Percentiles rank a stretch among this genome's conserved stretches.
These are phyloP conservation scores for Beauveria bassiana DNA, from an alignment of 2,329 filamentous ascomycete genomes.

Conservation along the genomic window DNA sequence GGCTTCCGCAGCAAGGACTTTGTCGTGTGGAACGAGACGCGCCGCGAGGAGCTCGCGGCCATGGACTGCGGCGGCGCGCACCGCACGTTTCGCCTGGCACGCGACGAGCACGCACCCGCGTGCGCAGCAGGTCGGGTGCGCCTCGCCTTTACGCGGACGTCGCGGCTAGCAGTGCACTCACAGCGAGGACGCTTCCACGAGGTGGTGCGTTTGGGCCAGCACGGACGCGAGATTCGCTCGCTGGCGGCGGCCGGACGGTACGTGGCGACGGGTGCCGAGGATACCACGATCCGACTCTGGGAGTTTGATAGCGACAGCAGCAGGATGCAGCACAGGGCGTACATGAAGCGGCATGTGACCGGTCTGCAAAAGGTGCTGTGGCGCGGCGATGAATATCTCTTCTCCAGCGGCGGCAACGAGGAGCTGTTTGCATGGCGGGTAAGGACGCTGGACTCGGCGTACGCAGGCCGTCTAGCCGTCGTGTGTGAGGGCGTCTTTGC, in stretches of 20 bases:
- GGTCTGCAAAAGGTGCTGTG: slow-evolving; percentile 78
- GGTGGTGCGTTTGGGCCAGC: slow-evolving; percentile 60
- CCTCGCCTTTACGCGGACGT: slow-evolving; percentile 70
- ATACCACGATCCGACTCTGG: slow-evolving; percentile 66
- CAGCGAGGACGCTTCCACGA: slow-evolving; percentile 29
- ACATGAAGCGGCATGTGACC: slow-evolving; percentile 69
- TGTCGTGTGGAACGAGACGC: slow-evolving; percentile 70
- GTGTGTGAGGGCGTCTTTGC: slow-evolving; percentile 48
- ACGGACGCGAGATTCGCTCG: slow-evolving; percentile 76
- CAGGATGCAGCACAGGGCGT: slow-evolving; percentile 45
- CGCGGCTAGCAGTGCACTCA: slow-evolving; percentile 40
- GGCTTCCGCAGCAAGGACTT: slow-evolving; percentile 78
- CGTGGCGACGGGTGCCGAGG: slow-evolving; percentile 66
- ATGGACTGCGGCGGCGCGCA: slow-evolving; percentile 82
- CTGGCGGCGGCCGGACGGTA: slow-evolving; percentile 30
- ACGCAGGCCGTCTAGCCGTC: slow-evolving; percentile 41
- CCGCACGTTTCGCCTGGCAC: slow-evolving; percentile 56
- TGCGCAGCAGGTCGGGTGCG: slow-evolving; percentile 28
- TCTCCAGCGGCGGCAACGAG: slow-evolving; percentile 81
- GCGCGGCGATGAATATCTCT: slow-evolving; percentile 63
- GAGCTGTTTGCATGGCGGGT: slow-evolving; percentile 84
- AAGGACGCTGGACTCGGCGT: slow-evolving; percentile 40
- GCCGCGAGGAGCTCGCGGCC: slow-evolving; percentile 59
- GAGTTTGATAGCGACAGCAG: slow-evolving; percentile 20
- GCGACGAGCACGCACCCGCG: slow-evolving; percentile 18